Percentiles rank a stretch among this genome's conserved stretches.
These are phyloP conservation scores for Claviceps lovelessii DNA, from an alignment of 2,329 filamentous ascomycete species.

Conservation along the genomic window DNA sequence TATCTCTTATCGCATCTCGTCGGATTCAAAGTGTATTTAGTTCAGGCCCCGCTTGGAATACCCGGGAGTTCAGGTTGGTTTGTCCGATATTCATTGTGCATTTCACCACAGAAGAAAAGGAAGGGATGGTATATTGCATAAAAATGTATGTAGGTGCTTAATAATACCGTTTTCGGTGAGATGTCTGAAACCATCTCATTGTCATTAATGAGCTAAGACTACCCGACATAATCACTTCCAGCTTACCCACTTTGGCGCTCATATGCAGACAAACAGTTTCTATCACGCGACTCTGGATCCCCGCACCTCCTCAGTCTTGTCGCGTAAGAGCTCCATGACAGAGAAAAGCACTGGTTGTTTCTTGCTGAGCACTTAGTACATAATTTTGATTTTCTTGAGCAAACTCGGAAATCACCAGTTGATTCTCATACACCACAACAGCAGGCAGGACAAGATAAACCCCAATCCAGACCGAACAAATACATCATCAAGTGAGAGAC, in stretches of 20 bases:
- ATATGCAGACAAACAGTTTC: background rate
- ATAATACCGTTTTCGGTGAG: too few species aligned
- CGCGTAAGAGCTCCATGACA: background rate
- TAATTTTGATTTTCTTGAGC: background rate
- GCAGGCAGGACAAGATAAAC: background rate
- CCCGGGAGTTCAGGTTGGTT: background rate
- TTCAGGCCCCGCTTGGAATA: background rate
- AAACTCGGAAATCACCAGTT: background rate
- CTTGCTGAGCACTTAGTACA: too few species aligned
- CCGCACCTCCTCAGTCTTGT: background rate
- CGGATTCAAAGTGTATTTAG: background rate
- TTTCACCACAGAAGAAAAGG: background rate
- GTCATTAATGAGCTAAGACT: background rate
- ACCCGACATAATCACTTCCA: background rate
- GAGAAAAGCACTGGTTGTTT: too few species aligned
- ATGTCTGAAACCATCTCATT: background rate
- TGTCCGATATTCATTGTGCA: background rate
- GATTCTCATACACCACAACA: background rate
- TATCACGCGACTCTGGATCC: background rate
- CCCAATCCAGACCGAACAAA: background rate
- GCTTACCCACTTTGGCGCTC: background rate
- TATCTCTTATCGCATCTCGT: slow-evolving; percentile 11
- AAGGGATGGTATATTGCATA: background rate
- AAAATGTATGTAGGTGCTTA: background rate
- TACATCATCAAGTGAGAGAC: too few species aligned